A percentile compares a stretch with the other conserved stretches of the same genome.
These are phyloP conservation scores for Carex sylvatica DNA, from an alignment of 202 grass and related monocot genomes.

Conservation along the genomic window DNA sequence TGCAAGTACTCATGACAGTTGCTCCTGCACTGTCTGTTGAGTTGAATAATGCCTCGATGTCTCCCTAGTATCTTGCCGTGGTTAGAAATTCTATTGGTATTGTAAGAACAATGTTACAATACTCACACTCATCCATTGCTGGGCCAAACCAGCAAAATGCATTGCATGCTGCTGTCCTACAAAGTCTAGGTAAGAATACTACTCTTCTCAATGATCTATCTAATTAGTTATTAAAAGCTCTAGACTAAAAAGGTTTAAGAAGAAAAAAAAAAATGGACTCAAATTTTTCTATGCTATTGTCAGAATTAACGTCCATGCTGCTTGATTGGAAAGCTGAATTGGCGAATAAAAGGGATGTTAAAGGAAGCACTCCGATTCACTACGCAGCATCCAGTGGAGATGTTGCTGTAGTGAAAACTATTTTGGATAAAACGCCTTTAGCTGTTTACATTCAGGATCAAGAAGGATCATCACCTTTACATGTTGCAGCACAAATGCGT, in stretches of 20 bases:
- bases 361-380: slow-evolving; percentile 10
- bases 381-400: slow-evolving; percentile 6
- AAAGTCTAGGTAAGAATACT: slow-evolving; percentile 15
- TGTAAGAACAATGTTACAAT: background rate
- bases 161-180: slow-evolving; percentile 38
- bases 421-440: background rate
- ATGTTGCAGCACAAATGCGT: slow-evolving; percentile 11
- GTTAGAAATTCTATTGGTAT: slow-evolving; percentile 14
- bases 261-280: too few relatives aligned
- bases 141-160: slow-evolving; percentile 27
- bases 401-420: background rate
- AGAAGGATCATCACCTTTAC: slow-evolving; percentile 29
- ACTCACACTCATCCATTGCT: background rate
- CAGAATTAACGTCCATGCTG: slow-evolving; percentile 9
- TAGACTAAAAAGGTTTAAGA: too few relatives aligned
- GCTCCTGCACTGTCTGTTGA: background rate
- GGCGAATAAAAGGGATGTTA: slow-evolving; percentile 5
- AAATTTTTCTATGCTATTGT: background rate
- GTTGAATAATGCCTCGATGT: slow-evolving; percentile 24
- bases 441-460: slow-evolving; percentile 11
- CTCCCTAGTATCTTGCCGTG: slow-evolving; percentile 20
- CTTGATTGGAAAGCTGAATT: background rate
- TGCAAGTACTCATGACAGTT: background rate
- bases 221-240: too few relatives aligned
- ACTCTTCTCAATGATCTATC: background rate